Conservation (phyloP, 169 alveolate species). For the Plasmodium blacklocki region DNA sequence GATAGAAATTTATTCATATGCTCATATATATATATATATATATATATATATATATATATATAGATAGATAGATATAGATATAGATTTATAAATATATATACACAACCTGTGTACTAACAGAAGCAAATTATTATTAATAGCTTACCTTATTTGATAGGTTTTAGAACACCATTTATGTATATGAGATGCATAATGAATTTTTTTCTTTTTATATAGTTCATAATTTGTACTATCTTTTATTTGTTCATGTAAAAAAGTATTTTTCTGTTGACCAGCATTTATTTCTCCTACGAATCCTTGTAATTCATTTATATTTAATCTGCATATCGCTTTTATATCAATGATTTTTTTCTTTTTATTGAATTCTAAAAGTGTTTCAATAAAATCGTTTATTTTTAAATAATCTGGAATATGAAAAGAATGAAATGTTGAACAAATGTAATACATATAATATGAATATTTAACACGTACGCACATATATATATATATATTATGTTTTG, state of each 20-base stretch:
- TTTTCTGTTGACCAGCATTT: conserved; percentile 23
- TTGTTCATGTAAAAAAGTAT: conserved; percentile 12
- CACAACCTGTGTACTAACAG: too few relatives aligned
- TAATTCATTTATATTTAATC: conserved; percentile 58
- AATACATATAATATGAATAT: not conserved
- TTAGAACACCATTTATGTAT: conserved; percentile 77
- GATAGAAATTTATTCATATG: too few relatives aligned
- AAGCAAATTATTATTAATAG: not conserved
- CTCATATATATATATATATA: too few relatives aligned
- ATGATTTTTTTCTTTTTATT: conserved; percentile 70
- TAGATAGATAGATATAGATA: too few relatives aligned
- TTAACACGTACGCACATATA: not conserved
- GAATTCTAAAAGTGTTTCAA: conserved; percentile 65
- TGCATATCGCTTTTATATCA: conserved; percentile 74
- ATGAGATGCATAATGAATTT: conserved; percentile 75
- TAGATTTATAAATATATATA: too few relatives aligned
- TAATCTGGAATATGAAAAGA: conserved; percentile 10
- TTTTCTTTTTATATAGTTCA: conserved; percentile 30
- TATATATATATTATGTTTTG: not conserved
- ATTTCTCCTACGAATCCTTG: conserved; percentile 77
- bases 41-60: too few relatives aligned
- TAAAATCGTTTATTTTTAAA: conserved; percentile 68
- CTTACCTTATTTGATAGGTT: conserved; percentile 74
- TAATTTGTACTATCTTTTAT: conserved; percentile 44
- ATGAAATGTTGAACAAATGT: not conserved